phyloP scores from a whole-genome alignment of 495 filamentous ascomycete species.

The Haplographium delicatum region DNA sequence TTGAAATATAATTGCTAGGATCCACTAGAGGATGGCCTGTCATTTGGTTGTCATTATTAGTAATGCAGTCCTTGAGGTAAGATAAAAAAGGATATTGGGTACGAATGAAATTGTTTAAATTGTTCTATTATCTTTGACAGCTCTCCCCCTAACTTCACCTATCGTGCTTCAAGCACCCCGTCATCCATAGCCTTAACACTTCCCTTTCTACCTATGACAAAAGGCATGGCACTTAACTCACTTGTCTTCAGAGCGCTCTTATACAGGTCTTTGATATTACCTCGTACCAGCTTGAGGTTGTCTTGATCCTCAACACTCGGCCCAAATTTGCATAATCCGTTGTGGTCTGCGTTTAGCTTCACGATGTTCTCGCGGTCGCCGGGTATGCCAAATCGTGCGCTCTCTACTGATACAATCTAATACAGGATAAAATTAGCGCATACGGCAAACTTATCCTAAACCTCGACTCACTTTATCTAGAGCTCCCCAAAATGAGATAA shows the following conservation, averaged over 20 bases:
- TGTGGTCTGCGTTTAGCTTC: constrained; percentile 9
- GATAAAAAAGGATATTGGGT: background rate
- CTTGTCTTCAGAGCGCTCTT: constrained; percentile 2
- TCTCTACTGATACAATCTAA: constrained; percentile 5
- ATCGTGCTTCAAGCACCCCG: background rate
- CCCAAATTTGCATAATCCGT: constrained; percentile 5
- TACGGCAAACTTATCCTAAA: background rate
- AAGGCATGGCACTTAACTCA: background rate
- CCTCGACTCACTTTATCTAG: constrained; percentile 15
- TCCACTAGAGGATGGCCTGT: no score
- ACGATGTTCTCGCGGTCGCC: background rate
- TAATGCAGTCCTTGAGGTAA: no score
- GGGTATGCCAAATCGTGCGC: background rate
- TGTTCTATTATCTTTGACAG: background rate
- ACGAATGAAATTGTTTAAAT: background rate
- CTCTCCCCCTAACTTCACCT: background rate
- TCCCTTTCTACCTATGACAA: background rate
- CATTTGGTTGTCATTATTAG: no score
- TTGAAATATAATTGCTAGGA: no score
- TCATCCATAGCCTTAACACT: background rate
- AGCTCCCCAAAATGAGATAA: constrained; percentile 20
- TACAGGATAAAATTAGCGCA: background rate
- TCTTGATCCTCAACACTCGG: background rate
- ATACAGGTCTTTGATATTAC: constrained; percentile 10
- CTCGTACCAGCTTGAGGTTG: constrained; percentile 3